Conservation (phyloP, 1,284 basidiomycete species). For the Tilletia indica region DNA sequence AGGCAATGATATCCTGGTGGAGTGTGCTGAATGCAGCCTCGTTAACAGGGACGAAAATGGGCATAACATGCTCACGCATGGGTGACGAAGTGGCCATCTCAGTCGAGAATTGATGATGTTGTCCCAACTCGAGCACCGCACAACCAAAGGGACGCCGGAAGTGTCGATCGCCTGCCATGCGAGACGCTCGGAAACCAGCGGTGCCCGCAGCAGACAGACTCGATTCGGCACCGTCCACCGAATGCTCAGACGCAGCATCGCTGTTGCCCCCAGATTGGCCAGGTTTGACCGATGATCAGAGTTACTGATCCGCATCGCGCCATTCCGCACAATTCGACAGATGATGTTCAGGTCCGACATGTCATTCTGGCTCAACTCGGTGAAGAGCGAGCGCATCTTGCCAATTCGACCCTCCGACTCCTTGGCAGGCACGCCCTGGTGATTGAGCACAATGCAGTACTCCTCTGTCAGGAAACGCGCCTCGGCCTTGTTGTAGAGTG, state of each 20-base stretch:
- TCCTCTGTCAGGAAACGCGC: constrained; percentile 87
- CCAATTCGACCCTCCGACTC: constrained; percentile 58
- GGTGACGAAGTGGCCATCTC: constrained; percentile 56
- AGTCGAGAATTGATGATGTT: constrained; percentile 64
- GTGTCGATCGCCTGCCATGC: constrained; percentile 43
- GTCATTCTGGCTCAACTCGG: constrained; percentile 80
- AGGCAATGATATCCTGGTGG: constrained; percentile 88
- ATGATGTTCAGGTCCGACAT: constrained; percentile 62
- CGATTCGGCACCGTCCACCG: constrained; percentile 58
- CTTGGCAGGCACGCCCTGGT: constrained; percentile 79
- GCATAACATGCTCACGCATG: constrained; percentile 74
- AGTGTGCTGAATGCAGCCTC: constrained; percentile 86
- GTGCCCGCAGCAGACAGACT: not conserved
- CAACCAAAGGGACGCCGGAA: constrained; percentile 89
- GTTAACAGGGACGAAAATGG: constrained; percentile 77
- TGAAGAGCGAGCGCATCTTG: constrained; percentile 66
- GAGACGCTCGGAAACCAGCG: constrained; percentile 29
- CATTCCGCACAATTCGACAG: constrained; percentile 85
- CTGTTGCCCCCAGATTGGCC: constrained; percentile 59
- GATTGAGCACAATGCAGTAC: constrained; percentile 83
- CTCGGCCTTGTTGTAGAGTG: constrained; percentile 81
- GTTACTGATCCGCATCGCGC: constrained; percentile 74
- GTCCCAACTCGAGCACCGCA: constrained; percentile 80
- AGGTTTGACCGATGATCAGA: constrained; percentile 45
- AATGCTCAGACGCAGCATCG: constrained; percentile 47